Evolutionary conservation across 495 filamentous ascomycete species (phyloP).

Genomic region (Sordaria brevicollis): DNA sequence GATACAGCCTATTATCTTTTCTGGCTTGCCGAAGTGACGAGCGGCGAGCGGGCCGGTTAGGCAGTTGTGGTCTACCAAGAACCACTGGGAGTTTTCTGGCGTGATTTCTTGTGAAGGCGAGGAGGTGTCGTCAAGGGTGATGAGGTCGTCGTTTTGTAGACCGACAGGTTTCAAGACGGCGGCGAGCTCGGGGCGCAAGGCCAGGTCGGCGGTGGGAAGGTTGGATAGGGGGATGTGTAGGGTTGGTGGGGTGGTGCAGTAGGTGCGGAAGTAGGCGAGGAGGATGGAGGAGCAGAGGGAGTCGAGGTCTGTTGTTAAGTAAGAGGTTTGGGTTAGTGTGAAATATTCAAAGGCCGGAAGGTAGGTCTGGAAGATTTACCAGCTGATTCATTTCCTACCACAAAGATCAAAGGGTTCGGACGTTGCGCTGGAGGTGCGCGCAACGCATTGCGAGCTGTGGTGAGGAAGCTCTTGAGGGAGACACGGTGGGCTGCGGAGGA

Average conservation of each 20-base stretch:
- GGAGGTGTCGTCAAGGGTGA: slow-evolving; percentile 39
- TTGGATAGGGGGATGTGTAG: slow-evolving; percentile 77
- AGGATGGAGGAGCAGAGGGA: slow-evolving; percentile 80
- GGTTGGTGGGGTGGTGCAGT: slow-evolving; percentile 24
- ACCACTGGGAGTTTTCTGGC: slow-evolving; percentile 38
- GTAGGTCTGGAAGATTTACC: slow-evolving; percentile 32
- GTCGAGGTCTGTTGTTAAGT: slow-evolving; percentile 59
- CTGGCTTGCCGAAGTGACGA: slow-evolving; percentile 21
- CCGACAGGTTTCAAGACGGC: slow-evolving; percentile 37
- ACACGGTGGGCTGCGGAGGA: slow-evolving; percentile 1
- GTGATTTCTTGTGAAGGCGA: slow-evolving; percentile 9
- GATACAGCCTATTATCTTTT: slow-evolving; percentile 59
- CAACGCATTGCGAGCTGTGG: slow-evolving; percentile 31
- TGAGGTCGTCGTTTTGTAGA: slow-evolving; percentile 32
- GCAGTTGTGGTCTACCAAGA: slow-evolving; percentile 87
- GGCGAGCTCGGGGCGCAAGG: slow-evolving; percentile 72
- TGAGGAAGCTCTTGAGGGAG: slow-evolving; percentile 28
- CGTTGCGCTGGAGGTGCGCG: slow-evolving; percentile 22
- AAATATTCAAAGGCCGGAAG: background rate
- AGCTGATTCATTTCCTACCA: slow-evolving; percentile 66
- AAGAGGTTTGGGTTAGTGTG: background rate
- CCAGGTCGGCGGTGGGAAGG: slow-evolving; percentile 56
- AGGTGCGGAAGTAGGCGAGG: slow-evolving; percentile 69
- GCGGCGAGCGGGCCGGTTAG: slow-evolving; percentile 45
- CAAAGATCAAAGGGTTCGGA: slow-evolving; percentile 43